Conservation (phyloP, 1,284 basidiomycete genomes). For the Paramarasmius palmivorus region DNA sequence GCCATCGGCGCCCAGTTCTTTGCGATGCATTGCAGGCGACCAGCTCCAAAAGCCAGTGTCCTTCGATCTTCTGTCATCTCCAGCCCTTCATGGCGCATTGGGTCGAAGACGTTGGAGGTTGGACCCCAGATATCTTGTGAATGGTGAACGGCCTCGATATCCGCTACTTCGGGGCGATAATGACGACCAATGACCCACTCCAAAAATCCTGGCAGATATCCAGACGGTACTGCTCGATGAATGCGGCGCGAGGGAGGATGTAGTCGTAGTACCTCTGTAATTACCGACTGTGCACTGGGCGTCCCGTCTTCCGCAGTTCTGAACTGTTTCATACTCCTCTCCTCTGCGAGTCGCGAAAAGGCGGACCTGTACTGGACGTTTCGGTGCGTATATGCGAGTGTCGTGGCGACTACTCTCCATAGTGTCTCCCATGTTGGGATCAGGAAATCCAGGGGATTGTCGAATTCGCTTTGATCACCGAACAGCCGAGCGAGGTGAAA, state of each 20-base stretch:
- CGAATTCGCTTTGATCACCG: constrained; percentile 29
- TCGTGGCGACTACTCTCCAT: constrained; percentile 58
- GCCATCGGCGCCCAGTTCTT: constrained; percentile 48
- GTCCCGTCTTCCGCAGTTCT: constrained; percentile 11
- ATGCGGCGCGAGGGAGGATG: constrained; percentile 50
- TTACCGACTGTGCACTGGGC: constrained; percentile 39
- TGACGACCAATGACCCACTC: constrained; percentile 3
- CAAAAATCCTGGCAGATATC: constrained; percentile 17
- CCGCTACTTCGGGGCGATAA: constrained; percentile 31
- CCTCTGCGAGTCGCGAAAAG: constrained; percentile 39
- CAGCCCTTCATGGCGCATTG: constrained; percentile 37
- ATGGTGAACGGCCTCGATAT: constrained; percentile 43
- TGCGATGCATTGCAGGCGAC: constrained; percentile 43
- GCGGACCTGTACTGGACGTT: constrained; percentile 23
- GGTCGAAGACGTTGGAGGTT: constrained; percentile 38
- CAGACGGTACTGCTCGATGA: constrained; percentile 21
- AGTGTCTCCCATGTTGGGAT: constrained; percentile 61
- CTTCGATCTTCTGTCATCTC: constrained; percentile 19
- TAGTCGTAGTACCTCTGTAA: constrained; percentile 45
- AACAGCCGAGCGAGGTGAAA: constrained; percentile 38
- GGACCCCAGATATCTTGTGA: constrained; percentile 38
- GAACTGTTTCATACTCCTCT: constrained; percentile 38
- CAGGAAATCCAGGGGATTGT: constrained; percentile 48
- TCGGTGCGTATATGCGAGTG: constrained; percentile 37
- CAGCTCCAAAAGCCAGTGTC: constrained; percentile 46